Conservation (phyloP, 2,329 filamentous ascomycete genomes). For the Ophiosphaerella herpotricha region DNA sequence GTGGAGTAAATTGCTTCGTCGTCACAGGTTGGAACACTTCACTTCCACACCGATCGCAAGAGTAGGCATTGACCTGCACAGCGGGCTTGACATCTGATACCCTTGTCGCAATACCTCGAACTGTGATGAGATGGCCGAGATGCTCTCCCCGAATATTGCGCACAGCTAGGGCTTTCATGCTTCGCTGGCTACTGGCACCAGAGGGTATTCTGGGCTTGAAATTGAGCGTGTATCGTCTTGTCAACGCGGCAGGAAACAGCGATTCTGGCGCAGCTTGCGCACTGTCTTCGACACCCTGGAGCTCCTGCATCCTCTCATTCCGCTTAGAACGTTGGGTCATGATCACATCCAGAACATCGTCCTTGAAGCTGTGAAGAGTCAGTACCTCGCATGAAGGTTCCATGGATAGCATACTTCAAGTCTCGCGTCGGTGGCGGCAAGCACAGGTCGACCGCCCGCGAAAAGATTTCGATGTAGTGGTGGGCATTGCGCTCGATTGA, state of each 20-base stretch:
- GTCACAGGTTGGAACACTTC: slow-evolving; percentile 97
- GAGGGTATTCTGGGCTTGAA: slow-evolving; percentile 89
- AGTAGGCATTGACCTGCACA: slow-evolving; percentile 97
- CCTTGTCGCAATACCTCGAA: slow-evolving; percentile 90
- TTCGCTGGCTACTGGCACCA: slow-evolving; percentile 64
- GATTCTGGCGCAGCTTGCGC: slow-evolving; percentile 70
- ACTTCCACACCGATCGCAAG: slow-evolving; percentile 92
- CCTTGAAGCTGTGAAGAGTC: slow-evolving; percentile 75
- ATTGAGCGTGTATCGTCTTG: slow-evolving; percentile 90
- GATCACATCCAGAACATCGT: slow-evolving; percentile 94
- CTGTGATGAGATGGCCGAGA: slow-evolving; percentile 88
- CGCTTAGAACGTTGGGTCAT: slow-evolving; percentile 88
- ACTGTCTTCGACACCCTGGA: slow-evolving; percentile 50
- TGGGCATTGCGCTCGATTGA: slow-evolving; percentile 90
- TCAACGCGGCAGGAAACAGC: slow-evolving; percentile 89
- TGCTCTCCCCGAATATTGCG: slow-evolving; percentile 92
- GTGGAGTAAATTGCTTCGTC: slow-evolving; percentile 86
- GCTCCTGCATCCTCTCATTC: slow-evolving; percentile 72
- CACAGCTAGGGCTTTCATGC: slow-evolving; percentile 76
- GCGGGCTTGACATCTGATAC: slow-evolving; percentile 98
- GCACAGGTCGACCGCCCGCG: slow-evolving; percentile 82
- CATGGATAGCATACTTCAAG: slow-evolving; percentile 64
- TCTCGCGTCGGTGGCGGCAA: slow-evolving; percentile 80
- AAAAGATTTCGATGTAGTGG: slow-evolving; percentile 92
- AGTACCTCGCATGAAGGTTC: slow-evolving; percentile 6